Conservation (phyloP, 2,329 filamentous ascomycete species). For the Ophiocordyceps camponoti-floridani region DNA sequence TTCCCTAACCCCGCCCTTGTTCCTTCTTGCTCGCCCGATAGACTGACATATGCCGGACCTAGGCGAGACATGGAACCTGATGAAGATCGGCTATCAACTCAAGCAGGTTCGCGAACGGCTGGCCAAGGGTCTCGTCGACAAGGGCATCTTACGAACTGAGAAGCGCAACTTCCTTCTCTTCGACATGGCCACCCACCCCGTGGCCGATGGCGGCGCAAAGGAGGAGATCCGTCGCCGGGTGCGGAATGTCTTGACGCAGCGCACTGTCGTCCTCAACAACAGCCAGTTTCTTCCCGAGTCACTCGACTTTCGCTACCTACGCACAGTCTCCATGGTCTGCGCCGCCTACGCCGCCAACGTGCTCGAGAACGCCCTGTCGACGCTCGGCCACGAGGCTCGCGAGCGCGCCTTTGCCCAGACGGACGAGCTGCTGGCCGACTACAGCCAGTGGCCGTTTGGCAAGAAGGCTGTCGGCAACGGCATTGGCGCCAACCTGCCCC, state of each 20-base stretch:
- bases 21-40: background rate
- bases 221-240: slow-evolving; percentile 91
- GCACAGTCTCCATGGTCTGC: slow-evolving; percentile 92
- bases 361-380: slow-evolving; percentile 89
- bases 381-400: slow-evolving; percentile 80
- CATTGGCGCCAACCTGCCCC: slow-evolving; percentile 81
- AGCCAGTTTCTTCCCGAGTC: slow-evolving; percentile 87
- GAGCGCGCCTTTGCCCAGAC: slow-evolving; percentile 94
- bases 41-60: background rate
- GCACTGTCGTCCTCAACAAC: slow-evolving; percentile 75
- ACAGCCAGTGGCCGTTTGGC: slow-evolving; percentile 94
- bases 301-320: slow-evolving; percentile 81
- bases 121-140: slow-evolving; percentile 94
- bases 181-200: slow-evolving; percentile 98
- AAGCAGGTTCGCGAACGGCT: slow-evolving; percentile 97
- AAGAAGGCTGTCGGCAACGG: slow-evolving; percentile 63
- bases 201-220: slow-evolving; percentile 90
- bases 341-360: slow-evolving; percentile 97
- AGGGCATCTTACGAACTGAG: slow-evolving; percentile 93
- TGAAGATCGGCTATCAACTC: slow-evolving; percentile 99
- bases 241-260: slow-evolving; percentile 78
- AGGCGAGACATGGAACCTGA: slow-evolving; percentile 99
- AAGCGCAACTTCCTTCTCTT: slow-evolving; percentile 99
- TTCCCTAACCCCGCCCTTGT: background rate
- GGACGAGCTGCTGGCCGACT: slow-evolving; percentile 86